These are phyloP conservation scores for Pyricularia grisea DNA, from an alignment of 2,329 filamentous ascomycete genomes.

Conservation along the genomic window DNA sequence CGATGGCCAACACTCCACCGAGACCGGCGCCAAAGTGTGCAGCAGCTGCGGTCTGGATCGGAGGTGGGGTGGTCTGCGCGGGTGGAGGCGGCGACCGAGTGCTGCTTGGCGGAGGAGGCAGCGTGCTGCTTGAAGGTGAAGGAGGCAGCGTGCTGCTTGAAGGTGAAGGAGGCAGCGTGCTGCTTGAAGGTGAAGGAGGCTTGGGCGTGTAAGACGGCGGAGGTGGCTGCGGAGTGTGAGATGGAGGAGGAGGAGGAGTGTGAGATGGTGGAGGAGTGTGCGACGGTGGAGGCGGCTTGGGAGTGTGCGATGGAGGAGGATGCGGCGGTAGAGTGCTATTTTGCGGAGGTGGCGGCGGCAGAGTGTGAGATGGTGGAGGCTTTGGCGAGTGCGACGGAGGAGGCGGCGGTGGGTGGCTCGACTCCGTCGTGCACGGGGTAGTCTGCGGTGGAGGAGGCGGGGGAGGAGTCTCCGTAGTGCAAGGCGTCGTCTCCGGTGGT, in stretches of 20 bases:
- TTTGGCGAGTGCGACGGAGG: not conserved
- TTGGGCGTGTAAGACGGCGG: constrained; percentile 6
- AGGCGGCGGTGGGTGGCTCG: not conserved
- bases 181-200: constrained; percentile 5
- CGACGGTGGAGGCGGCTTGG: no score
- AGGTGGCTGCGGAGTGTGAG: constrained; percentile 4
- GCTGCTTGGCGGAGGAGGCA: constrained; percentile 6
- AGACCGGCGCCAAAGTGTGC: constrained; percentile 23
- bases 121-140: no score
- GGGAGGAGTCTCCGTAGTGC: not conserved
- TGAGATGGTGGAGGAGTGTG: constrained; percentile 7
- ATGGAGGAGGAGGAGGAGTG: constrained; percentile 3
- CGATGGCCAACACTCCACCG: constrained; percentile 27
- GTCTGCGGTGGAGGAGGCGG: not conserved
- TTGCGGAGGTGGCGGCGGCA: not conserved
- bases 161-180: constrained; percentile 6
- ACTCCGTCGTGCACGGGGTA: not conserved
- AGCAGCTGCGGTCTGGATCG: constrained; percentile 25
- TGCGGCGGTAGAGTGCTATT: no score
- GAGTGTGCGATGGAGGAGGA: no score
- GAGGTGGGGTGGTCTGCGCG: constrained; percentile 15
- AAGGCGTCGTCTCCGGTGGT: not conserved
- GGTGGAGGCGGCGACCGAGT: constrained; percentile 13
- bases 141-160: not conserved
- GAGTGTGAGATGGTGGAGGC: not conserved